Conservation (phyloP, 2,329 filamentous ascomycete species). For the Cadophora sp. region DNA sequence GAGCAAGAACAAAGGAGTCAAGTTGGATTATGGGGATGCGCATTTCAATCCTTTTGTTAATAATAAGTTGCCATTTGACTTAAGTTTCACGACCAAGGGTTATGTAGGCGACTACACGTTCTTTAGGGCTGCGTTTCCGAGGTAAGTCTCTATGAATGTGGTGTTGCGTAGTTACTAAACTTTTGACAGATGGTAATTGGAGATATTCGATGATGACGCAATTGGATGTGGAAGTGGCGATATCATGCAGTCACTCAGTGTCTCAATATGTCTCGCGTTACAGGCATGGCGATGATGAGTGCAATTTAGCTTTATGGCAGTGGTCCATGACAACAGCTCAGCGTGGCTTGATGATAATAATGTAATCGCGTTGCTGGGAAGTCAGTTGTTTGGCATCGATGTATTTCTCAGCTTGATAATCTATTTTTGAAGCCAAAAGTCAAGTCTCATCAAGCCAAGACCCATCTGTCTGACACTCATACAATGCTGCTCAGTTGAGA, state of each 20-base stretch:
- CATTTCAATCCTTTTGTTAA: not conserved
- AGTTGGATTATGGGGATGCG: not conserved
- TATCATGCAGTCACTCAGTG: too few relatives aligned
- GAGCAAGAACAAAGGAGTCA: not conserved
- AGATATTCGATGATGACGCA: not conserved
- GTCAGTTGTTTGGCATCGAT: too few relatives aligned
- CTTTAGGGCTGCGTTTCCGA: not conserved
- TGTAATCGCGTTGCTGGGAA: too few relatives aligned
- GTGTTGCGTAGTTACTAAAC: not conserved
- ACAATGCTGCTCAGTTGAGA: too few relatives aligned
- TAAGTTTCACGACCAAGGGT: not conserved
- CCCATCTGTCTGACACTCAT: too few relatives aligned
- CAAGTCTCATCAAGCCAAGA: not conserved
- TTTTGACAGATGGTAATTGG: not conserved
- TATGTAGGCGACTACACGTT: not conserved
- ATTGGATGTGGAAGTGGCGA: too few relatives aligned
- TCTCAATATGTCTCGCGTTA: too few relatives aligned
- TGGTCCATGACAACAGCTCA: not conserved
- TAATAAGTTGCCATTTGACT: too few relatives aligned
- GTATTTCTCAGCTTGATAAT: too few relatives aligned
- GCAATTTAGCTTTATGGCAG: not conserved
- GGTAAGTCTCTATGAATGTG: not conserved
- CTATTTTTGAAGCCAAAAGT: too few relatives aligned
- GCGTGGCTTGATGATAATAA: not conserved
- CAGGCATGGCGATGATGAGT: not conserved